These are phyloP conservation scores for Linnemannia zychae DNA, from an alignment of 192 early-diverging fungal genomes.

Conservation along the genomic window DNA sequence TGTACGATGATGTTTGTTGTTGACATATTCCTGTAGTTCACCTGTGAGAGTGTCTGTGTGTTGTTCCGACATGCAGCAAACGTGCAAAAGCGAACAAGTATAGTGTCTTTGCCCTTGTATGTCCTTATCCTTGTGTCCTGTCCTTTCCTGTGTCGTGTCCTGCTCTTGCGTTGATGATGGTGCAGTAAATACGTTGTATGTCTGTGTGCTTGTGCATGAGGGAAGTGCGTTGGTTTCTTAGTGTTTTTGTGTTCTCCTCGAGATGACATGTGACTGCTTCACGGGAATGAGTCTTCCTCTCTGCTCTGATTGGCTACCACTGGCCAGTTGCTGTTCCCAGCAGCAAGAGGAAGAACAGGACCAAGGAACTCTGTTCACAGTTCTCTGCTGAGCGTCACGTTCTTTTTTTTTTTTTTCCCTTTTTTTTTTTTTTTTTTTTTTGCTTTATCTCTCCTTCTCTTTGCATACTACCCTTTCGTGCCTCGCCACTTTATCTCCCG, in stretches of 20 bases:
- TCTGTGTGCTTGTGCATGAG: background rate
- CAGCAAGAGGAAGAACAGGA: background rate
- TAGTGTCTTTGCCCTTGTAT: too few relatives aligned
- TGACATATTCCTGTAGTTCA: background rate
- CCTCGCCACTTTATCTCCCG: background rate
- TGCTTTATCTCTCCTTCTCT: too few relatives aligned
- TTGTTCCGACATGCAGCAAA: too few relatives aligned
- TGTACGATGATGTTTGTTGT: background rate
- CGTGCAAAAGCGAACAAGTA: too few relatives aligned
- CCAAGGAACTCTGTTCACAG: too few relatives aligned
- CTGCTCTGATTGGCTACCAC: background rate
- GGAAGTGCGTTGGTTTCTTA: background rate
- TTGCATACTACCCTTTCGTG: background rate
- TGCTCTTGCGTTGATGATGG: too few relatives aligned
- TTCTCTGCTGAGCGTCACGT: background rate
- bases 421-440: background rate
- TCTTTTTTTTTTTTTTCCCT: background rate
- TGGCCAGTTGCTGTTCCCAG: background rate
- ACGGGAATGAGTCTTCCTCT: background rate
- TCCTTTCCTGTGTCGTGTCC: background rate
- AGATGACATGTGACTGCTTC: conserved; percentile 4
- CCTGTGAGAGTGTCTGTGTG: background rate
- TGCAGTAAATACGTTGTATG: too few relatives aligned
- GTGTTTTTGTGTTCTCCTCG: background rate
- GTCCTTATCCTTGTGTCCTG: background rate